Percentiles rank a stretch among this genome's conserved stretches.
Conservation (phyloP, 1,284 basidiomycete species). For the Sphagnurus paluster region DNA sequence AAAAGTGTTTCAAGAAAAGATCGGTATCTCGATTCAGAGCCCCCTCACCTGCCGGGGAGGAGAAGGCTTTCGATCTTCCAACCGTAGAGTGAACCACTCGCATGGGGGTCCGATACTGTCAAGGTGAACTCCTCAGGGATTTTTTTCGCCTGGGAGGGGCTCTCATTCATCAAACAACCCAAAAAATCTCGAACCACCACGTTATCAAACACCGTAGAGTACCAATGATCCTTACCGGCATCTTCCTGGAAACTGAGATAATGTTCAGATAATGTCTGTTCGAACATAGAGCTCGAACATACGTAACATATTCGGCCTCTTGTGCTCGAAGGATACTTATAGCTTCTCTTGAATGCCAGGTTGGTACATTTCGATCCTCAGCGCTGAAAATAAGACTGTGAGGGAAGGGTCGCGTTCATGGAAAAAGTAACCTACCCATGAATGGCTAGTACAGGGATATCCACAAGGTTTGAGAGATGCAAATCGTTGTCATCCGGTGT, state of each 20-base stretch:
- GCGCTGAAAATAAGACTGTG: constrained; percentile 43
- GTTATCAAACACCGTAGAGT: constrained; percentile 57
- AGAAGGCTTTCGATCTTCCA: constrained; percentile 57
- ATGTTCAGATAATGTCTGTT: background rate
- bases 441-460: constrained; percentile 71
- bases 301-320: constrained; percentile 54
- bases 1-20: background rate
- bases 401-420: constrained; percentile 2
- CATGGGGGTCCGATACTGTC: constrained; percentile 63
- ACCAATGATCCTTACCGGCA: constrained; percentile 68
- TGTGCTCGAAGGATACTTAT: constrained; percentile 58
- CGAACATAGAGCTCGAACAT: constrained; percentile 22
- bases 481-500: constrained; percentile 87
- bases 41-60: constrained; percentile 60
- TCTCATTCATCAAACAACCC: constrained; percentile 30
- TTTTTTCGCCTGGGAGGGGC: constrained; percentile 11
- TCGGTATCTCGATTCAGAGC: background rate
- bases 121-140: constrained; percentile 64
- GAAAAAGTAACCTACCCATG: constrained; percentile 58
- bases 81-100: constrained; percentile 66
- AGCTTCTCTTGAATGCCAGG: constrained; percentile 74
- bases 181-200: constrained; percentile 57
- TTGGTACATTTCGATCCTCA: constrained; percentile 76
- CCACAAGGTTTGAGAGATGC: constrained; percentile 74
- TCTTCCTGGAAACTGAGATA: constrained; percentile 63